A percentile compares a stretch with the other conserved stretches of the same genome.
Evolutionary conservation across 1,284 basidiomycete species (phyloP).

Genomic region (Chalciporus sp.): DNA sequence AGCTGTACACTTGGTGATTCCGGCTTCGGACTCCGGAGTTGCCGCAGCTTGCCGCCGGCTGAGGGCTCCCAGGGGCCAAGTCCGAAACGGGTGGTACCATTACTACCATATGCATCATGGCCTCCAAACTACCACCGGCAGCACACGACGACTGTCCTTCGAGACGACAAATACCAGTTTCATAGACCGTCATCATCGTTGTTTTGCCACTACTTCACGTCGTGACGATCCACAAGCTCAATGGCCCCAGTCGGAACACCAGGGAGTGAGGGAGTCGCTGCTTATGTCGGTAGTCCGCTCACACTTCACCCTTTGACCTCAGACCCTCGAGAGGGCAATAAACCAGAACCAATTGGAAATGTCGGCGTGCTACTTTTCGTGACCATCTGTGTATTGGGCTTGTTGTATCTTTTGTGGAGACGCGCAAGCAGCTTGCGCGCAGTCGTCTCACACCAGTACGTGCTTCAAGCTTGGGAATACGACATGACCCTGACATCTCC

Average conservation of each 20-base stretch:
- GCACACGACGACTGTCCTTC: too few species aligned
- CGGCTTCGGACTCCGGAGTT: too few species aligned
- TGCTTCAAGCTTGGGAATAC: slow-evolving; percentile 8
- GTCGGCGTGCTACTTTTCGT: slow-evolving; percentile 57
- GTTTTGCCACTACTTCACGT: neutral
- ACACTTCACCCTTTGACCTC: neutral
- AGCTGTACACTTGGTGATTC: too few species aligned
- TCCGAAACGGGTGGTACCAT: too few species aligned
- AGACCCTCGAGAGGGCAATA: slow-evolving; percentile 64
- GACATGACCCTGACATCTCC: slow-evolving; percentile 2
- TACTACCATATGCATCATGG: too few species aligned
- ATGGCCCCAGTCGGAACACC: slow-evolving; percentile 29
- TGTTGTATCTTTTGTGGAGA: slow-evolving; percentile 68
- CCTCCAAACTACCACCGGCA: too few species aligned
- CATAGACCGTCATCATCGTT: neutral
- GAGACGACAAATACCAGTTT: neutral
- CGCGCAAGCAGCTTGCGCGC: slow-evolving; percentile 57
- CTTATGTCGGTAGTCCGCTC: slow-evolving; percentile 1
- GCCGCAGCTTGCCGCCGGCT: too few species aligned
- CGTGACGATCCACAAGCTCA: neutral
- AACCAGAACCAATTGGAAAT: slow-evolving; percentile 66
- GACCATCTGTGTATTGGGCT: slow-evolving; percentile 60
- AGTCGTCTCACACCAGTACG: slow-evolving; percentile 69
- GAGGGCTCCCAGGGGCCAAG: too few species aligned
- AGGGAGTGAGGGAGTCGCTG: slow-evolving; percentile 22